These are phyloP conservation scores for Lophiostoma macrostomum DNA, from an alignment of 495 filamentous ascomycete species.

Conservation along the genomic window DNA sequence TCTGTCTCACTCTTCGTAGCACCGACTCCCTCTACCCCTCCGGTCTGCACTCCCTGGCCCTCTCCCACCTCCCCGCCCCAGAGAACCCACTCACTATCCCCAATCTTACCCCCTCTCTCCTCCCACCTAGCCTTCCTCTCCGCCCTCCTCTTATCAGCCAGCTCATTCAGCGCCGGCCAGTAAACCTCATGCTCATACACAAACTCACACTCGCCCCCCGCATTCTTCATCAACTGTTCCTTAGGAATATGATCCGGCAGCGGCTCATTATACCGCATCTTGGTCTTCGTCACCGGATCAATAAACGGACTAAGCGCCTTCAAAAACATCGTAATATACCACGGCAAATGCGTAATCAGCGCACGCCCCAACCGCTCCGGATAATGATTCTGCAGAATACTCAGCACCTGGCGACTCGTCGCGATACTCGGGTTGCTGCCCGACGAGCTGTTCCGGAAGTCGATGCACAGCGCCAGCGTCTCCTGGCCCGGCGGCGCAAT, in stretches of 20 bases:
- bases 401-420: conserved; percentile 73
- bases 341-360: conserved; percentile 85
- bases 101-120: conserved; percentile 70
- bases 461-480: conserved; percentile 77
- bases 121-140: conserved; percentile 69
- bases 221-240: conserved; percentile 70
- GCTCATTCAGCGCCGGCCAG: conserved; percentile 77
- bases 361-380: conserved; percentile 89
- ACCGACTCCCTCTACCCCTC: background rate
- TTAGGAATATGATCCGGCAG: conserved; percentile 71
- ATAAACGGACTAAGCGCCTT: conserved; percentile 95
- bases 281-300: conserved; percentile 84
- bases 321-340: conserved; percentile 85
- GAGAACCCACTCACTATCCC: conserved; percentile 80
- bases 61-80: conserved; percentile 52
- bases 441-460: conserved; percentile 76
- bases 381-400: conserved; percentile 91
- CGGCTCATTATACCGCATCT: conserved; percentile 93
- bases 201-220: conserved; percentile 68
- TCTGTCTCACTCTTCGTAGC: background rate
- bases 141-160: conserved; percentile 60
- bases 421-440: conserved; percentile 73
- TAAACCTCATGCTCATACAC: conserved; percentile 83
- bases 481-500: conserved; percentile 84
- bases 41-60: conserved; percentile 4